Evolutionary conservation across 1,284 basidiomycete genomes (phyloP), one percentile per base, ranked within the genome.

Genomic region (Cutaneotrichosporon sp.): DNA sequence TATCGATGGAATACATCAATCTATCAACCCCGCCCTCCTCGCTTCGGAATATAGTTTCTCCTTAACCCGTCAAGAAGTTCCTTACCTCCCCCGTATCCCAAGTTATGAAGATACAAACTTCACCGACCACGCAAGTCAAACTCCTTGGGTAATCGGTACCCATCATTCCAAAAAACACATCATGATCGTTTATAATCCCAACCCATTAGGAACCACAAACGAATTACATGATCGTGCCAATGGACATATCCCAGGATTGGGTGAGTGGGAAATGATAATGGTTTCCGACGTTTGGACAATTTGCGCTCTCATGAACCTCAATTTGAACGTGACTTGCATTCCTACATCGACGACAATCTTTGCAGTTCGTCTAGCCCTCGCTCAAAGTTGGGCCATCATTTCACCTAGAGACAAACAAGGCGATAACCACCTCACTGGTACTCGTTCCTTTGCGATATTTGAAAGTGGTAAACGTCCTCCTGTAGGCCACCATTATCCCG

Each of bases 281-380:
- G 55, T 65, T 21, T 72, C 72, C 1, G 73, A 76, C 50, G 70
- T 71, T 71, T 76, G 73, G 68, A 72, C 74, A 0, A 72, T 77
- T 32, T 72, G 74, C 30, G 70, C 70, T 0, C 69, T 73, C 50
- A 61, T 78, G 40, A 60, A 68, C 53, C 61, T 65, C 22, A 62
- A 60, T 22, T 31, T 77, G 11, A 58, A 59, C 22, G 49, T 69
- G 36, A 67, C 68, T 6, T 61, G 56, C 10, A 70, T 73, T 1
- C 68, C 69, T 11, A 68, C 72, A 4, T 57, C 47, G 9, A 65
- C 67, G 2, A 76, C 76, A 7, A 64, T 79, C 55, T 76, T 72
- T 56, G 70, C 70, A n/a, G 67, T 73, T 30, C 70, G 73, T 26
- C 64, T 77, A 11, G 58, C 61, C 13, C 67, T 79, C 9, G 58